Base-by-base conservation (phyloP, 768 basidiomycete genomes). In the Hericium rajendrae region DNA sequence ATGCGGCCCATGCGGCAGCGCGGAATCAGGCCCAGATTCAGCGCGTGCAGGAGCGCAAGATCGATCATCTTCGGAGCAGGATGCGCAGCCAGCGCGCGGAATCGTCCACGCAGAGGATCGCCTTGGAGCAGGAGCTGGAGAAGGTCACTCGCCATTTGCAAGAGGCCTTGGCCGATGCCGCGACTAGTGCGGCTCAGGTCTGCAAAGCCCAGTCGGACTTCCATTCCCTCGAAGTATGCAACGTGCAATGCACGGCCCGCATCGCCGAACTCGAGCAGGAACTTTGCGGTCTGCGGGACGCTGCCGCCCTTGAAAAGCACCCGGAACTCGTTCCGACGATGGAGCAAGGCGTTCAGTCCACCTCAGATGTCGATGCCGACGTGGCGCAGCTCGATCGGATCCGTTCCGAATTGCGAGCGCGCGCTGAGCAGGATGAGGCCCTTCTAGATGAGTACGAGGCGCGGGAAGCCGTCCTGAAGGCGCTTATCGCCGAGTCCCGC, bases 11-110 rank as follows among this genome's bases (percentile, higher is more conserved):
- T 6, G 48, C 62, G 15, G 55, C 57, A 16, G 56, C 60, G 2
- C 52, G 55, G 20, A 54, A 53, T n/a, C 60, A 62, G 16, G 54
- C 57, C 0, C 62, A 57, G 16, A 51, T 48, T 20, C 41, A 52
- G 37, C 59, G 60, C 10, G 41, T 62, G 6, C 62, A 62, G 48
- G 60, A 62, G 38, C 62, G 62, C 54, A 62, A 55, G 51, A 28
- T 62, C 38, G 60, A 62, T 48, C 60, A 58, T 46, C 37, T 61
- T 20, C 56, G 55, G 13, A 12, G 37, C 38, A 62, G 59, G 55
- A 53, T 62, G 38, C 62, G 53, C 18, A 60, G 56, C 4, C 15
- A 28, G 28, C 62, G 62, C 12, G 56, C 51, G 11, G 48, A 24
- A 6, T 43, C 50, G 8, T 54, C 48, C 9, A 41, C 57, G n/a